Percentiles rank a stretch among this genome's conserved stretches.
Conservation (phyloP, 306 rosid genomes). For the Hippophae rhamnoides region DNA sequence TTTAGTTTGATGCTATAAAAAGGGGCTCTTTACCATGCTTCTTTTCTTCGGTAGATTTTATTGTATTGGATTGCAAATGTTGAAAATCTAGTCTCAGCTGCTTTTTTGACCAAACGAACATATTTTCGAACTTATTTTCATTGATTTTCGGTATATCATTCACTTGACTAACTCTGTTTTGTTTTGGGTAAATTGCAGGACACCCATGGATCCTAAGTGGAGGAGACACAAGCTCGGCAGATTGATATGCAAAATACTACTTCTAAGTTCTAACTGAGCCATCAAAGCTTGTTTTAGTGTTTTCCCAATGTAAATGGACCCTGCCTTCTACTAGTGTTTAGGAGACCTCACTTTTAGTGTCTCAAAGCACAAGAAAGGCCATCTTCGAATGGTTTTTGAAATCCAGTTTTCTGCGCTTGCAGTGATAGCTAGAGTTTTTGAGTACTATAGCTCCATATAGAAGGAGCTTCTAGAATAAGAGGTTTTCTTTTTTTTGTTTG, state of each 20-base stretch:
- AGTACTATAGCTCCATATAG: not conserved
- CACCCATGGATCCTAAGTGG: slow-evolving; percentile 77
- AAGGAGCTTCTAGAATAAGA: slow-evolving; percentile 7
- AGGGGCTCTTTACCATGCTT: too few species aligned
- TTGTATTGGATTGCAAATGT: too few species aligned
- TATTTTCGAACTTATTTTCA: not conserved
- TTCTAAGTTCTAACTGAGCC: not conserved
- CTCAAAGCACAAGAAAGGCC: not conserved
- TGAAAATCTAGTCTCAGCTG: too few species aligned
- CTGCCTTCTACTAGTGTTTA: not conserved
- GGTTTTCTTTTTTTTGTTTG: not conserved
- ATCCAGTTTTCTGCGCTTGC: slow-evolving; percentile 6
- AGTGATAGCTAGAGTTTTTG: not conserved
- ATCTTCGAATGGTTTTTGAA: not conserved
- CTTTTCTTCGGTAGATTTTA: too few species aligned
- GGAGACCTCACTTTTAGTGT: slow-evolving; percentile 10
- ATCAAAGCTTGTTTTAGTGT: slow-evolving; percentile 7
- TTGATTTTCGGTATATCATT: not conserved
- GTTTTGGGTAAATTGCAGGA: slow-evolving; percentile 28
- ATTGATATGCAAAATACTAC: slow-evolving; percentile 2
- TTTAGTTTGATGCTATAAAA: not conserved
- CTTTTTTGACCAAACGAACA: too few species aligned
- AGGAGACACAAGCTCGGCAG: slow-evolving; percentile 28
- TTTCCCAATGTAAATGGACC: slow-evolving; percentile 8
- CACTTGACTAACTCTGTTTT: slow-evolving; percentile 7